Percentiles rank a stretch among this genome's conserved stretches.
These are phyloP conservation scores for Furcasterigmium furcatum DNA, from an alignment of 2,329 filamentous ascomycete genomes.

Conservation along the genomic window DNA sequence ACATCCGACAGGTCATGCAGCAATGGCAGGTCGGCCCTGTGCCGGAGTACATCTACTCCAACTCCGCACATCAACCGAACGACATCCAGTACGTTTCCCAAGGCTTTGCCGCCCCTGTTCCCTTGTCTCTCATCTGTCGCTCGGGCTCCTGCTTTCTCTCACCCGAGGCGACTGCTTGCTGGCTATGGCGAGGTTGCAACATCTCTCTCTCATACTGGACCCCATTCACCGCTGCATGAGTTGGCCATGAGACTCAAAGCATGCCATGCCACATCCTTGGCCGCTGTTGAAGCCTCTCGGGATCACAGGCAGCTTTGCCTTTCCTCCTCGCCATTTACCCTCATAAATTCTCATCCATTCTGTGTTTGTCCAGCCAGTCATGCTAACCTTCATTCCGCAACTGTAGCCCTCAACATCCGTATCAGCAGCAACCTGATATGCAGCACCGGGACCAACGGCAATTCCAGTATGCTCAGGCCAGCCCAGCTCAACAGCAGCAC, in stretches of 20 bases:
- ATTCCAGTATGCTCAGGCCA: slow-evolving; percentile 38
- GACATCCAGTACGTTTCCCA: slow-evolving; percentile 53
- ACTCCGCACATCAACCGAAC: slow-evolving; percentile 48
- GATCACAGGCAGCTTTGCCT: no score
- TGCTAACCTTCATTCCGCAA: slow-evolving; percentile 12
- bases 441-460: slow-evolving; percentile 39
- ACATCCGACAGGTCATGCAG: slow-evolving; percentile 48
- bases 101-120: slow-evolving; percentile 1
- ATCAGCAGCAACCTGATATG: slow-evolving; percentile 49
- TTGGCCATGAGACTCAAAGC: no score
- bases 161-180: not conserved
- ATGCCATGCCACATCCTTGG: not conserved
- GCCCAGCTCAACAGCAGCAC: slow-evolving; percentile 28
- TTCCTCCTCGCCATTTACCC: no score
- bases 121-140: slow-evolving; percentile 19
- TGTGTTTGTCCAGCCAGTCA: no score
- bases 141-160: slow-evolving; percentile 8
- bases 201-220: no score
- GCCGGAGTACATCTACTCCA: slow-evolving; percentile 56
- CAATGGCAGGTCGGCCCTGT: slow-evolving; percentile 60
- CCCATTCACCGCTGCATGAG: no score
- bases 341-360: no score
- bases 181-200: slow-evolving; percentile 6
- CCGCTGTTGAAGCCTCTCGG: no score
- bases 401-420: slow-evolving; percentile 39